phyloP scores from a whole-genome alignment of 2,329 filamentous ascomycete genomes.

The Botrytis porri region DNA sequence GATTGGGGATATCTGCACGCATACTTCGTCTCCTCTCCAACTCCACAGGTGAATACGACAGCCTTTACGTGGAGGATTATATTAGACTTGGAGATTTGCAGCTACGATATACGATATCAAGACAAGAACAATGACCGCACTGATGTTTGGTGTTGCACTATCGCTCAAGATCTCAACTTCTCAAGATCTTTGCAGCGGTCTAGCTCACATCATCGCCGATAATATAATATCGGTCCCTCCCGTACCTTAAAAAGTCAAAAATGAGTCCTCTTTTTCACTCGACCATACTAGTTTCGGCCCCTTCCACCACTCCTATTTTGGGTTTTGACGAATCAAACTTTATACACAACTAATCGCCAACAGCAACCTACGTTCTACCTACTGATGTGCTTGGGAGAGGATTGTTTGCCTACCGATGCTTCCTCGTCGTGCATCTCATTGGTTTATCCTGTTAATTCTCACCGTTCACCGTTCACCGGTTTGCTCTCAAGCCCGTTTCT shows the following conservation, averaged over 20 bases:
- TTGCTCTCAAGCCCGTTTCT: neutral
- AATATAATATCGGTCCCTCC: neutral
- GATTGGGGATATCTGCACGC: neutral
- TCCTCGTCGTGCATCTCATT: neutral
- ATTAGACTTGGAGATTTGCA: neutral
- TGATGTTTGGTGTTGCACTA: slow-evolving; percentile 5
- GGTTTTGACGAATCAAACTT: neutral
- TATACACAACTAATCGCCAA: neutral
- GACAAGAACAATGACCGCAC: neutral
- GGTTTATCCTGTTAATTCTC: neutral
- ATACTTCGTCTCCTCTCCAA: neutral
- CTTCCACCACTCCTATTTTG: slow-evolving; percentile 2
- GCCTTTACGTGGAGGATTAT: neutral
- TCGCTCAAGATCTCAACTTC: neutral
- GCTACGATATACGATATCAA: neutral
- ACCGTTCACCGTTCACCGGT: neutral
- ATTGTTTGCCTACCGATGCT: neutral
- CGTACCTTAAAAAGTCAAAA: neutral
- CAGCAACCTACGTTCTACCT: neutral
- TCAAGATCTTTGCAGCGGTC: neutral
- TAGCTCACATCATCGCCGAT: neutral
- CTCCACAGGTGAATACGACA: slow-evolving; percentile 7
- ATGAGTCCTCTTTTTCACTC: neutral
- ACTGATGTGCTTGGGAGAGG: neutral
- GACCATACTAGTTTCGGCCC: neutral